Base-by-base conservation (phyloP, 352 stramenopile genomes). In the Phytopythium delawarense region DNA sequence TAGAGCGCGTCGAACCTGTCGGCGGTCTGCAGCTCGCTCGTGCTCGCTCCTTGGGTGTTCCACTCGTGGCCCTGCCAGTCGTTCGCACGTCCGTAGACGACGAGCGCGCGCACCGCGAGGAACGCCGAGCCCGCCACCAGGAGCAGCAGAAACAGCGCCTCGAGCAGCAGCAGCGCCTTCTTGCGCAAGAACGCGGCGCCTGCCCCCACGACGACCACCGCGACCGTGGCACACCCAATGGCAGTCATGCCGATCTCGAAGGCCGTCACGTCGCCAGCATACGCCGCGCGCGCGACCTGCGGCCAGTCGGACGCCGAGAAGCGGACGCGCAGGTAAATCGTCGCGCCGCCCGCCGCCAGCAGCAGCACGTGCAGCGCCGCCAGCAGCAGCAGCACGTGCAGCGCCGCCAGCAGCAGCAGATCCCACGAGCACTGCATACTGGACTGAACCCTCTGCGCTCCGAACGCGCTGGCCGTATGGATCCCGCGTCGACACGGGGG, bases 171-270 rank as follows among this genome's bases (percentile, higher is more conserved):
- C 37, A 60, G 54, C 54, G 54, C 4, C 39, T 51, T 60, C 9
- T 39, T 60, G 21, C 54, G 34, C 37, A 16, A 3, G 50, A 9
- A 25, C 13, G 40, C 21, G 15, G 39, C 39, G 13, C 54, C 54
- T 1, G 39, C 39, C 0, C 35, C 54, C 15, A 7, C 37, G 59
- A 85, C 75, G 20, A 87, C 65, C 66, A 88, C 76, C 62, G 83
- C 72, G 59, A 64, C 46, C 20, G 75, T 67, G 53, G 74, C 64
- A 49, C 42, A 40, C 34, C 48, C 62, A 64, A 76, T 66, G 20
- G 28, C 39, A 8, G 15, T 35, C 57, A 39, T 50, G 37, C n/a
- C 54, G 23, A 39, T 8, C 20, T 60, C 54, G n/a, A 50, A 20
- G 5, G 39, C 18, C 25, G 55, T n/a, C 37, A 61, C 55, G 16